Evolutionary conservation across 1,284 basidiomycete genomes (phyloP), one percentile per base, ranked within the genome.

Genomic region (Puccinia horiana): DNA sequence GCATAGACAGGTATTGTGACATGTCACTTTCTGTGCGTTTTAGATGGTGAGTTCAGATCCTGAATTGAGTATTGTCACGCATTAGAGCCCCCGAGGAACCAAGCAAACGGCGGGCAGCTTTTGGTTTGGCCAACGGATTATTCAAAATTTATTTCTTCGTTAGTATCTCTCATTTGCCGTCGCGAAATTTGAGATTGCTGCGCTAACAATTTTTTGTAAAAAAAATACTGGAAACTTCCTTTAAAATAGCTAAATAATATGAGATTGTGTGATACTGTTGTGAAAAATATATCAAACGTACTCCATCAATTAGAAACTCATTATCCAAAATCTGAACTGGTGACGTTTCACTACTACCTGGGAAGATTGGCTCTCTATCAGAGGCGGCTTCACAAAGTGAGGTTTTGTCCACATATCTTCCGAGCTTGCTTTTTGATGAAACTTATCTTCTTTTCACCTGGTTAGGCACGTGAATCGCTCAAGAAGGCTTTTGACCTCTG

Each of bases 211-310:
- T 26, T 26, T 58, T 58, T 58, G n/a, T n/a, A 32, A 32, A 32
- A 32, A 61, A 61, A 65, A 26, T 26, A 56, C 6, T 2, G 0
- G 16, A 12, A 70, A 47, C 47, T 8, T 32, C 0, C 26, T 54
- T 74, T 20, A 29, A 47, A 65, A 54, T 58, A 84, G 78, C 82
- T 86, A n/a, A 86, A 87, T 79, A 88, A 88, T 77, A 86, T 88
- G 44, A 85, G 88, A 1, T 83, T 88, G 0, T 88, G 88, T 83
- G 87, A 88, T 81, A 88, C 88, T 0, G 87, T 88, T n/a, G 82
- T 88, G 20, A 87, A 86, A 35, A 87, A 87, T 67, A 87, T 87
- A 26, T 84, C 87, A 42, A 87, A 87, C 78, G 86, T 87, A 8
- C 80, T 87, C 70, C 70, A 79, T n/a, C 83, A 83, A 14, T 84